phyloP scores from a whole-genome alignment of 352 stramenopile species.

The Pythium pyrilobum region DNA sequence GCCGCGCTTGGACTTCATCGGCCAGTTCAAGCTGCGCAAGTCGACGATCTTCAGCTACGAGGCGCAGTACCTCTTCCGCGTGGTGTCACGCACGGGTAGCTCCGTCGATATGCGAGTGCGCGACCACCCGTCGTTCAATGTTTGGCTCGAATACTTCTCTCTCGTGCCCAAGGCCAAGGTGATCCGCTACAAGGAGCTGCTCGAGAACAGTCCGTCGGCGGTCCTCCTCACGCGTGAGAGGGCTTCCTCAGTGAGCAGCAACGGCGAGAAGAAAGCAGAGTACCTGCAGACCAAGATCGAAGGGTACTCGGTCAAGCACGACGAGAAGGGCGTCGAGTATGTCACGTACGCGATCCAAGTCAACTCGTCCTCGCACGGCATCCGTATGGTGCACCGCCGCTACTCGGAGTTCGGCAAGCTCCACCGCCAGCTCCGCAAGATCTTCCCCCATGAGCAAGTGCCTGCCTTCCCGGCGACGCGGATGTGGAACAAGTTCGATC shows the following conservation, averaged over 20 bases:
- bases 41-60: slow-evolving; percentile 71
- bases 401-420: slow-evolving; percentile 78
- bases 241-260: slow-evolving; percentile 1
- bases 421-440: slow-evolving; percentile 67
- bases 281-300: slow-evolving; percentile 82
- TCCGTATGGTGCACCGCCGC: slow-evolving; percentile 64
- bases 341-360: slow-evolving; percentile 80
- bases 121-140: slow-evolving; percentile 69
- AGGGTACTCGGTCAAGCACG: slow-evolving; percentile 54
- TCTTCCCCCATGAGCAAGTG: slow-evolving; percentile 76
- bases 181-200: slow-evolving; percentile 63
- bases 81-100: slow-evolving; percentile 60
- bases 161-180: slow-evolving; percentile 51
- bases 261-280: slow-evolving; percentile 29
- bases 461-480: slow-evolving; percentile 59
- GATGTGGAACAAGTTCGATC: slow-evolving; percentile 85
- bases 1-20: slow-evolving; percentile 63
- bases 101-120: slow-evolving; percentile 77
- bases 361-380: slow-evolving; percentile 52
- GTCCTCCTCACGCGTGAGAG: slow-evolving; percentile 65
- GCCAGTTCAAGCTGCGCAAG: slow-evolving; percentile 62
- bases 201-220: slow-evolving; percentile 76
- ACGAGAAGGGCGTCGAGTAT: slow-evolving; percentile 71
- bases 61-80: slow-evolving; percentile 67
- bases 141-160: slow-evolving; percentile 62